Percentiles rank a stretch among this genome's conserved stretches.
Evolutionary conservation across 192 early-diverging fungal genomes (phyloP).

Genomic region (Podochytrium sp.): DNA sequence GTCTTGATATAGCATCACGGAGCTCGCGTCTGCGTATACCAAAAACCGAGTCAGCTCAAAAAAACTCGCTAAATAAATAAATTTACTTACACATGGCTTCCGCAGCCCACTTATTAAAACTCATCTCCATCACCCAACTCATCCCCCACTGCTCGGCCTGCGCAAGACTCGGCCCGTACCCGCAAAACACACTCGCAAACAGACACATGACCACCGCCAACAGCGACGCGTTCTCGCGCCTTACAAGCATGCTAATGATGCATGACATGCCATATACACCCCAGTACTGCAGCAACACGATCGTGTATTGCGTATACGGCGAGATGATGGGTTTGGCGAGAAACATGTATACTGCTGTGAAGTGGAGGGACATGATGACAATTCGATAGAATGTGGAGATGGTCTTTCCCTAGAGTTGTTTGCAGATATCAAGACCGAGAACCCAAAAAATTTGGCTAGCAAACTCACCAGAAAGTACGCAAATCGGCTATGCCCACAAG

Average conservation of each 20-base stretch:
- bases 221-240: constrained; percentile 45
- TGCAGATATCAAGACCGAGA: too few species aligned
- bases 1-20: constrained; percentile 22
- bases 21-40: constrained; percentile 13
- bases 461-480: constrained; percentile 41
- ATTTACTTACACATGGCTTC: constrained; percentile 42
- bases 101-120: constrained; percentile 52
- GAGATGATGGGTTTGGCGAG: constrained; percentile 39
- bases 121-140: constrained; percentile 36
- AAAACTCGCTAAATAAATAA: not conserved
- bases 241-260: constrained; percentile 43
- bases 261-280: constrained; percentile 52
- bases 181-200: constrained; percentile 53
- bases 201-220: constrained; percentile 42
- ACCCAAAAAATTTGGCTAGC: not conserved
- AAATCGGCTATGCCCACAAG: constrained; percentile 44
- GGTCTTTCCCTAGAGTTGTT: constrained; percentile 46
- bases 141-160: constrained; percentile 41
- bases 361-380: constrained; percentile 46
- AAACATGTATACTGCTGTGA: constrained; percentile 41
- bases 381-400: constrained; percentile 43
- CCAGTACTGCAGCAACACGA: constrained; percentile 46
- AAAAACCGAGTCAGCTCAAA: not conserved
- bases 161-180: constrained; percentile 47
- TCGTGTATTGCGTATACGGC: constrained; percentile 29